Base-by-base conservation (phyloP, 1,284 basidiomycete genomes). In the Serendipita sp. region DNA sequence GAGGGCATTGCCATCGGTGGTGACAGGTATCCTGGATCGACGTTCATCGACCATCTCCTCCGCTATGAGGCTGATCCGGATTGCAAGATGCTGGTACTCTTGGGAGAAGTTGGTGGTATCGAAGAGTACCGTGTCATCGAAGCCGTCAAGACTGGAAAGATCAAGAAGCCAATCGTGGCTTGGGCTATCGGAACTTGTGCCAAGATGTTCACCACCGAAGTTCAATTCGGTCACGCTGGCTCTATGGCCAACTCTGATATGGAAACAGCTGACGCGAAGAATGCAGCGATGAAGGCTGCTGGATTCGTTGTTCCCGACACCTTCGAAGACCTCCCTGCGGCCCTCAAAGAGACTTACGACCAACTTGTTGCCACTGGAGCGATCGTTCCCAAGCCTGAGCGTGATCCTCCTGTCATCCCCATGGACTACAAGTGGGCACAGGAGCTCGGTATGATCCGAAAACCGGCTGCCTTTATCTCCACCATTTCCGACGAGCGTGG, bases 401-500 rank as follows among this genome's bases (percentile, higher is more conserved):
- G 86, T 64, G 89, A 93, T 45, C 93, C 94, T 35, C 95, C 95
- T 26, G 85, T 91, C 67, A 98, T 98, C 73, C 95, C 95, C 32
- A 95, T 98, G 91, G 95, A 99, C 79, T 99, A 98, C 88, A 96
- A 98, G 81, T 98, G 95, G 95, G 95, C 95, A 50, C 87, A 91
- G 79, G 95, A 98, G 78, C 87, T 98, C 64, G 95, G 95, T 65
- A 87, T 98, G 74, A 94, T 99, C 75, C 88, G 95, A 72, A 98
- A 98, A 79, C 95, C 95, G 45, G 94, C 95, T 50, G 93, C 95
- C 12, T 99, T 99, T 82, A 98, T 99, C 79, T 97, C 94, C 62
- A 98, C 96, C 68, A 99, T 99, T 76, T 97, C 93, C 65, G 96
- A 99, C 77, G 96, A 99, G 82, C 91, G 95, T 72, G 95, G 95